A percentile compares a stretch with the other conserved stretches of the same genome.
These are phyloP conservation scores for Hygrophorus pudorinus DNA, from an alignment of 768 basidiomycete genomes.

Conservation along the genomic window DNA sequence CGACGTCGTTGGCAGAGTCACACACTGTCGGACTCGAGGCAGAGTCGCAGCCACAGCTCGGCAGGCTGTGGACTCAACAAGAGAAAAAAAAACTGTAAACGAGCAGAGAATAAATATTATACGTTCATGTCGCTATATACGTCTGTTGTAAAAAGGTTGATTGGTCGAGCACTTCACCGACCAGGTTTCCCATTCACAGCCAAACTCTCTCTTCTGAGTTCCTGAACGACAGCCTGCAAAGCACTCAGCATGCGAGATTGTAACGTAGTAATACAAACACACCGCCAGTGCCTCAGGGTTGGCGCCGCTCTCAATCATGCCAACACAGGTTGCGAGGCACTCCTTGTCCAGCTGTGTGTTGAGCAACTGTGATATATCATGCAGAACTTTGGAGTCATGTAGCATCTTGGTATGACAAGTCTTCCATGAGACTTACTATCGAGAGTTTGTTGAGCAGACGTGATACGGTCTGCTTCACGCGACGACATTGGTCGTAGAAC, in stretches of 20 bases:
- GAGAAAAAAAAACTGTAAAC: no score
- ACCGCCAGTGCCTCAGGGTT: conserved; percentile 92
- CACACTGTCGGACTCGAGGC: not conserved
- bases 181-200: conserved; percentile 22
- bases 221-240: conserved; percentile 70
- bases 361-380: conserved; percentile 81
- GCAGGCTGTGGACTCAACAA: no score
- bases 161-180: not conserved
- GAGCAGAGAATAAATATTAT: not conserved
- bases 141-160: no score
- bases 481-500: conserved; percentile 30
- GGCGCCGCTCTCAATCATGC: conserved; percentile 87
- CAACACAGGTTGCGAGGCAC: conserved; percentile 84
- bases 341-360: conserved; percentile 86
- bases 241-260: not conserved
- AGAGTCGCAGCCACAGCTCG: not conserved
- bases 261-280: conserved; percentile 9
- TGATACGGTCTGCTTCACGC: conserved; percentile 48
- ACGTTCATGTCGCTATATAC: no score
- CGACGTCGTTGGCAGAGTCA: not conserved
- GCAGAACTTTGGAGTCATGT: conserved; percentile 44
- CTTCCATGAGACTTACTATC: conserved; percentile 42
- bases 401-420: not conserved
- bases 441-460: conserved; percentile 58
- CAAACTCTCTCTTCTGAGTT: conserved; percentile 64